Percentiles rank a stretch among this genome's conserved stretches.
Conservation (phyloP, 192 early-diverging fungal species). For the Backusella westeae region DNA sequence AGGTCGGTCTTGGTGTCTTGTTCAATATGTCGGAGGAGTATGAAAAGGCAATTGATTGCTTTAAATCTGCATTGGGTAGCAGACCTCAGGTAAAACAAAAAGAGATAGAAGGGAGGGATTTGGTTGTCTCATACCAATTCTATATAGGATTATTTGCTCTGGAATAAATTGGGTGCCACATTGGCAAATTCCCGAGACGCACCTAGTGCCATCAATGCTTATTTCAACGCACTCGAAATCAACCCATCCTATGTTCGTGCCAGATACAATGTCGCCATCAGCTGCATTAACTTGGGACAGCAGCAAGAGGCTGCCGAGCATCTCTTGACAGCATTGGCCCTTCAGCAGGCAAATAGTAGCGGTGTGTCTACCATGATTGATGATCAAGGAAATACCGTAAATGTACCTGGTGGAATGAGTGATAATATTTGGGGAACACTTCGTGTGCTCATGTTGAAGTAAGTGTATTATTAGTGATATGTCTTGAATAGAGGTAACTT, state of each 20-base stretch:
- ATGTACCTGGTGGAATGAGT: slow-evolving; percentile 55
- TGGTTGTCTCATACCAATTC: not conserved
- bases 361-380: slow-evolving; percentile 15
- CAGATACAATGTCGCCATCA: slow-evolving; percentile 93
- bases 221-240: slow-evolving; percentile 89
- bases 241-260: slow-evolving; percentile 96
- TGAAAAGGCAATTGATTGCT: slow-evolving; percentile 97
- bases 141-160: slow-evolving; percentile 82
- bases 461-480: slow-evolving; percentile 4
- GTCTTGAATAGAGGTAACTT: not conserved
- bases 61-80: slow-evolving; percentile 83
- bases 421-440: slow-evolving; percentile 84
- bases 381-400: slow-evolving; percentile 2
- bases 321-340: slow-evolving; percentile 80
- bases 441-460: slow-evolving; percentile 56
- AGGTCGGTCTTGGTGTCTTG: slow-evolving; percentile 92
- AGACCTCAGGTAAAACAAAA: slow-evolving; percentile 54
- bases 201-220: slow-evolving; percentile 87
- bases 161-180: slow-evolving; percentile 97
- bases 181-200: slow-evolving; percentile 83
- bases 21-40: slow-evolving; percentile 92
- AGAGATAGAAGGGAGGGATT: not conserved
- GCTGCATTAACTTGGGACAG: slow-evolving; percentile 89
- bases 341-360: slow-evolving; percentile 53
- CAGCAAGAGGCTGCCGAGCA: slow-evolving; percentile 94